phyloP scores from a whole-genome alignment of 1,284 basidiomycete genomes.

The Sphagnurus paluster region DNA sequence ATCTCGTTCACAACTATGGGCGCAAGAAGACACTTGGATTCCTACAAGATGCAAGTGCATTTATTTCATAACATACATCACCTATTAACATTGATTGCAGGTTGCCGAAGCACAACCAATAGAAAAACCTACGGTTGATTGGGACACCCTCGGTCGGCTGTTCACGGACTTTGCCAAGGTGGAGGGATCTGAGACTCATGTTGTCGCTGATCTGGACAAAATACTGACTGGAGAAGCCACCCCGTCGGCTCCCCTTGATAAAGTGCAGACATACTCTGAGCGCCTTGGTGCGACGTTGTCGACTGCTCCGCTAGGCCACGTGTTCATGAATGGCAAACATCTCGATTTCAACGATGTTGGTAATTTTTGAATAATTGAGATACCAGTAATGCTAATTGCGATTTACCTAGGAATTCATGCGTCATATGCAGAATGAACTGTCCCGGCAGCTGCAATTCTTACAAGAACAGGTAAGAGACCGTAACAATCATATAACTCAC shows the following conservation, averaged over 20 bases:
- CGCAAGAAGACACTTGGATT: constrained; percentile 62
- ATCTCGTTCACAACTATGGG: constrained; percentile 66
- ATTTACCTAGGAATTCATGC: constrained; percentile 59
- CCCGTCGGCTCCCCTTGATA: constrained; percentile 35
- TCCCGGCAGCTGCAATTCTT: constrained; percentile 64
- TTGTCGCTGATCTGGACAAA: constrained; percentile 36
- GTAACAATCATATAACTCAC: constrained; percentile 5
- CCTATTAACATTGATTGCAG: constrained; percentile 33
- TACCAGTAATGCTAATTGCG: too few species aligned
- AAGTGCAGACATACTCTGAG: constrained; percentile 48
- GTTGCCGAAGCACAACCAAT: constrained; percentile 26
- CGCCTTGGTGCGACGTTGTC: constrained; percentile 49
- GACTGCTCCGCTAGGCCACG: constrained; percentile 52
- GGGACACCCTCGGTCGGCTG: constrained; percentile 39
- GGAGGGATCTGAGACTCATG: constrained; percentile 24
- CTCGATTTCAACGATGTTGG: constrained; percentile 71
- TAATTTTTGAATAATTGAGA: too few species aligned
- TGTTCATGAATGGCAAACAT: constrained; percentile 89
- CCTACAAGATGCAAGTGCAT: constrained; percentile 47
- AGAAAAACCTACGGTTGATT: constrained; percentile 40
- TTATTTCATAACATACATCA: neutral
- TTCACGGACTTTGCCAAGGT: constrained; percentile 40
- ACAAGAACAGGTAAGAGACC: constrained; percentile 60
- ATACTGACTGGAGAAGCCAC: constrained; percentile 38
- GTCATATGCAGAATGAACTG: constrained; percentile 64